Percentiles rank a stretch among this genome's conserved stretches.
Conservation (phyloP, 805 yeast species). For the Pichia nanzhaoensis region DNA sequence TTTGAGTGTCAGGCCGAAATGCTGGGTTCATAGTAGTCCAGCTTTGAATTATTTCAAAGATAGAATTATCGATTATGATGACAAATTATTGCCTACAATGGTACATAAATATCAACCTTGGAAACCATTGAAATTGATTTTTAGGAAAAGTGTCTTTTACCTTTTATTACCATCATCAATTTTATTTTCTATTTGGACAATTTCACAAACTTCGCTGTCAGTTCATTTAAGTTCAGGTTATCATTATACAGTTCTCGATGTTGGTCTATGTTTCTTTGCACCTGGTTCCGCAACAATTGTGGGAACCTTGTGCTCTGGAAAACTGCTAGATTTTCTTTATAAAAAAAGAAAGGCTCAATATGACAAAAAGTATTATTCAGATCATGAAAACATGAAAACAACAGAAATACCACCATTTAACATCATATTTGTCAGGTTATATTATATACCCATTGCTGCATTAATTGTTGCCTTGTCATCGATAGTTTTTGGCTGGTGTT, state of each 20-base stretch:
- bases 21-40: slow-evolving; percentile 39
- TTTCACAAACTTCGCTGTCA: slow-evolving; percentile 59
- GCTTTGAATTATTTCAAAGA: slow-evolving; percentile 29
- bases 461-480: slow-evolving; percentile 35
- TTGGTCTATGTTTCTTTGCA: slow-evolving; percentile 70
- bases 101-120: slow-evolving; percentile 26
- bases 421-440: slow-evolving; percentile 48
- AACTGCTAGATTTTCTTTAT: slow-evolving; percentile 47
- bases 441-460: slow-evolving; percentile 36
- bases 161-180: slow-evolving; percentile 50
- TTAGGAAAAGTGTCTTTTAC: slow-evolving; percentile 31
- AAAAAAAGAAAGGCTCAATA: slow-evolving; percentile 29
- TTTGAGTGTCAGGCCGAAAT: slow-evolving; percentile 52
- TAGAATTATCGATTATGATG: slow-evolving; percentile 29
- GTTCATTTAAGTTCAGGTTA: slow-evolving; percentile 46
- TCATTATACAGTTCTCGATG: slow-evolving; percentile 43
- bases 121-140: slow-evolving; percentile 17
- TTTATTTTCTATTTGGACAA: slow-evolving; percentile 64
- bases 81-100: slow-evolving; percentile 3
- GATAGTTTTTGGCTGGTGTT: slow-evolving; percentile 65
- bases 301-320: slow-evolving; percentile 58
- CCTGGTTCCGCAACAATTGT: slow-evolving; percentile 61
- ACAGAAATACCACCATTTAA: slow-evolving; percentile 39
- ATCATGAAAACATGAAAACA: slow-evolving; percentile 1
- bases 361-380: slow-evolving; percentile 16